phyloP scores from a whole-genome alignment of 2,329 filamentous ascomycete genomes.

The Colletotrichum aenigma region DNA sequence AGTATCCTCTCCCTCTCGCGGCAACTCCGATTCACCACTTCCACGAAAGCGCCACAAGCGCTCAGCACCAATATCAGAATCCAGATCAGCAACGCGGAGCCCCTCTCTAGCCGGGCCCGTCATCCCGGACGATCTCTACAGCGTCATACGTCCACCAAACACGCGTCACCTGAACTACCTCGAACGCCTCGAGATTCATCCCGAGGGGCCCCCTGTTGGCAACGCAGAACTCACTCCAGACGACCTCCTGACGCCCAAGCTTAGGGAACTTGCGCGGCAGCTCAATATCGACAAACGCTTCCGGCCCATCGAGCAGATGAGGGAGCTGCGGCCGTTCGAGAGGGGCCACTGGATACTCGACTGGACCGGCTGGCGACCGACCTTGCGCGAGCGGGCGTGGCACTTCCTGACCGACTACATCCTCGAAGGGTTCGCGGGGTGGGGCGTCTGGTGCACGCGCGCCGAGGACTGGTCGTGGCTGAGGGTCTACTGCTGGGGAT shows the following conservation, averaged over 20 bases:
- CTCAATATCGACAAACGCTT: slow-evolving; percentile 58
- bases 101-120: slow-evolving; percentile 34
- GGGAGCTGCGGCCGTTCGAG: slow-evolving; percentile 63
- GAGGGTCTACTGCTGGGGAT: slow-evolving; percentile 79
- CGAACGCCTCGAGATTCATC: slow-evolving; percentile 51
- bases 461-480: slow-evolving; percentile 51
- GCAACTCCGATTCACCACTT: slow-evolving; percentile 36
- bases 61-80: slow-evolving; percentile 11
- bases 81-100: slow-evolving; percentile 30
- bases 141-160: slow-evolving; percentile 15
- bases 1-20: slow-evolving; percentile 16
- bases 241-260: slow-evolving; percentile 60
- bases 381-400: slow-evolving; percentile 62
- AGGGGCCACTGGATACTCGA: slow-evolving; percentile 79
- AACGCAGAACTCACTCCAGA: slow-evolving; percentile 42
- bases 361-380: slow-evolving; percentile 56
- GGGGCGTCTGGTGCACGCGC: slow-evolving; percentile 67
- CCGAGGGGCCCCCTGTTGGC: slow-evolving; percentile 58
- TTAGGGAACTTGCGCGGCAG: slow-evolving; percentile 57
- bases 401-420: slow-evolving; percentile 65
- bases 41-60: slow-evolving; percentile 28
- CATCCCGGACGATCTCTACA: slow-evolving; percentile 20
- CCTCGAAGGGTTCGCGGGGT: slow-evolving; percentile 62
- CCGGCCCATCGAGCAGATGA: slow-evolving; percentile 42
- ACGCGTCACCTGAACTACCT: slow-evolving; percentile 26